Conservation (phyloP, 768 basidiomycete genomes). For the Suillus brevipes region DNA sequence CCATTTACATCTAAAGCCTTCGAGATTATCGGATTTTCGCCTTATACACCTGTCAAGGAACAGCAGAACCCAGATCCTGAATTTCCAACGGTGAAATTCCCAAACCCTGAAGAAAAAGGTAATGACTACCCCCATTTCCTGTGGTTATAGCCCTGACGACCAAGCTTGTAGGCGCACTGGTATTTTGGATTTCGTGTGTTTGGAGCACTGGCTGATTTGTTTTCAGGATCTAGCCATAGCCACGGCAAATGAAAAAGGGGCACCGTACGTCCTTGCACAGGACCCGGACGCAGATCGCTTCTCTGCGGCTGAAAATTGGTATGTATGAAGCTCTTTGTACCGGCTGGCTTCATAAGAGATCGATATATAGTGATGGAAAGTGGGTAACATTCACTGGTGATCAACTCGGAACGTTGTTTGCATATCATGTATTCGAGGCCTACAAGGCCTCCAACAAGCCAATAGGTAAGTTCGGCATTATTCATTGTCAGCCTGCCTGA, state of each 20-base stretch:
- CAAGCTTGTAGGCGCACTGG: slow-evolving; percentile 46
- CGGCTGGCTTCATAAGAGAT: slow-evolving; percentile 9
- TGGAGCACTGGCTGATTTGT: slow-evolving; percentile 1
- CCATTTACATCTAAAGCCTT: slow-evolving; percentile 60
- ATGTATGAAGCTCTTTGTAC: slow-evolving; percentile 14
- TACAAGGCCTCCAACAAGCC: slow-evolving; percentile 49
- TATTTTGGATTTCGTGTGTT: slow-evolving; percentile 24
- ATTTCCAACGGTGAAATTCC: slow-evolving; percentile 82
- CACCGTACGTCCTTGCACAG: slow-evolving; percentile 76
- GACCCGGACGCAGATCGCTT: slow-evolving; percentile 90
- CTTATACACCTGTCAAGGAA: slow-evolving; percentile 59
- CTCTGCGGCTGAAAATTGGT: slow-evolving; percentile 72
- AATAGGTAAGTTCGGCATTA: slow-evolving; percentile 33
- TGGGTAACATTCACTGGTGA: slow-evolving; percentile 84
- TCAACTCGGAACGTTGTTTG: slow-evolving; percentile 69
- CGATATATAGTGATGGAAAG: slow-evolving; percentile 38
- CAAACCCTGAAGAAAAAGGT: slow-evolving; percentile 93
- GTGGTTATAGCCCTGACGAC: slow-evolving; percentile 9
- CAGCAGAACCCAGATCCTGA: slow-evolving; percentile 80
- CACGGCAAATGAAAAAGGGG: slow-evolving; percentile 54
- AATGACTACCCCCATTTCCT: slow-evolving; percentile 12
- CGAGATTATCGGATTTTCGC: slow-evolving; percentile 54
- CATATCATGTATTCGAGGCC: slow-evolving; percentile 42
- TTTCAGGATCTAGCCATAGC: slow-evolving; percentile 69
- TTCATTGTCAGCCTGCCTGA: slow-evolving; percentile 48